Evolutionary conservation across 1,139 yeast species (phyloP), one percentile per base, ranked within the genome.

Genomic region (Fermentozyma sake): DNA sequence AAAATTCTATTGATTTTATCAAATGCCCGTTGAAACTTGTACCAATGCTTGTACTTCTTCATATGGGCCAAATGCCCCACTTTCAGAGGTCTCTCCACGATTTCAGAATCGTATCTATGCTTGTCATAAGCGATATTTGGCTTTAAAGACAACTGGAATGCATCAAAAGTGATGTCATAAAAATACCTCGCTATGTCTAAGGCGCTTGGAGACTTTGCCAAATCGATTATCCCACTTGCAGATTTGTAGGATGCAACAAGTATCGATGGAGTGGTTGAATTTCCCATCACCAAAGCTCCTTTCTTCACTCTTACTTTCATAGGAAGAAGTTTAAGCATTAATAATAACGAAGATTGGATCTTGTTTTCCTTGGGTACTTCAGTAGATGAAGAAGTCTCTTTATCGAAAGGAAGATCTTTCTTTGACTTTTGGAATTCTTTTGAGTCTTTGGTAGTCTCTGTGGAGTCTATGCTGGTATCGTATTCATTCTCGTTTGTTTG

Each of bases 261-360:
- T 8, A 91, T 58, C 1, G 89, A 74, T 1, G 94, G 83, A 0
- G 96, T 86, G 8, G 75, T 68, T 31, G 72, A 63, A 52, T 87
- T 89, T 6, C 98, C 98, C 18, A 86, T 46, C 1, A 86, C 79
- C 18, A 85, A 34, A 0, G 95, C 82, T 1, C 91, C 89, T 32
- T 75, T 79, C 26, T 66, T 70, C n/a, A 83, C 58, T 14, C 60
- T 56, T 4, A 81, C 31, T 22, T 72, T 71, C 2, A 84, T 39
- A 0, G 95, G 95, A 16, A 81, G 50, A 5, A 74, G 35, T 16
- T 61, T 56, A 15, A 76, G 46, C 19, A 58, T 36, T 16, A 38
- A 34, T 10, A 23, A 24, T 18, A 26, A 26, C 13, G 18, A 19
- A 3, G 20, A 15, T 8, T 25, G 19, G 11, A 15, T 14, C 24